phyloP scores from a whole-genome alignment of 2,329 filamentous ascomycete species.

The Graphilbum sp. region DNA sequence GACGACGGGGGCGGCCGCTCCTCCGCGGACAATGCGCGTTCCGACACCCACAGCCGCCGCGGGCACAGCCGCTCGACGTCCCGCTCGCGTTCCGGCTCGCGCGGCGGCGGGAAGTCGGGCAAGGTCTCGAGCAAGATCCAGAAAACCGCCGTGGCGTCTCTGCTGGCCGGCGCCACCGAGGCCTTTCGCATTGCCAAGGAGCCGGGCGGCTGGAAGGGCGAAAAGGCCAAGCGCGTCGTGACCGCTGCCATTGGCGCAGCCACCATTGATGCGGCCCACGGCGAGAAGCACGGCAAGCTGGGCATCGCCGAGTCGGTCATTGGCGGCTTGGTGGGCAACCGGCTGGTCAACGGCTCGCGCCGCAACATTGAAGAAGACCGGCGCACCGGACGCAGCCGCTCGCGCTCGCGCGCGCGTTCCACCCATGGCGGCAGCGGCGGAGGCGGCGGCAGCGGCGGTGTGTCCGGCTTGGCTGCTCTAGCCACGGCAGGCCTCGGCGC shows the following conservation, averaged over 20 bases:
- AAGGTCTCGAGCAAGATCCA: slow-evolving; percentile 44
- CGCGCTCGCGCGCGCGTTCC: slow-evolving; percentile 48
- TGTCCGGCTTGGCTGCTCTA: slow-evolving; percentile 40
- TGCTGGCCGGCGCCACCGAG: slow-evolving; percentile 80
- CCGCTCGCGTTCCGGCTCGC: slow-evolving; percentile 37
- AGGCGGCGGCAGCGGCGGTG: slow-evolving; percentile 23
- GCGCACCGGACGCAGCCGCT: slow-evolving; percentile 47
- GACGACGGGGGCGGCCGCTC: slow-evolving; percentile 20
- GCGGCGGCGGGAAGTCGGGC: slow-evolving; percentile 19
- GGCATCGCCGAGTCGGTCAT: slow-evolving; percentile 77
- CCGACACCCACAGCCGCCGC: slow-evolving; percentile 31
- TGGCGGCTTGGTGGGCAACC: slow-evolving; percentile 74
- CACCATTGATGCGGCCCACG: slow-evolving; percentile 64
- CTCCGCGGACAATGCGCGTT: too few species aligned
- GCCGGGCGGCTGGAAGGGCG: slow-evolving; percentile 75
- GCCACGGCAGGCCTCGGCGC: slow-evolving; percentile 46
- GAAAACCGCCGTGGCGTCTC: slow-evolving; percentile 79
- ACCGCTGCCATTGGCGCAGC: slow-evolving; percentile 78
- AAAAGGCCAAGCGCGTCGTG: slow-evolving; percentile 80
- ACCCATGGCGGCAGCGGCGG: slow-evolving; percentile 21
- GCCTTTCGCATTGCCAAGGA: slow-evolving; percentile 84
- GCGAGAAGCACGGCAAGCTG: slow-evolving; percentile 62
- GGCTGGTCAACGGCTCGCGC: slow-evolving; percentile 65
- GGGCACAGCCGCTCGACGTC: slow-evolving; percentile 19
- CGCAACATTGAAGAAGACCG: slow-evolving; percentile 47